phyloP scores from a whole-genome alignment of 2,329 filamentous ascomycete species.

The Simplicillium sp. region DNA sequence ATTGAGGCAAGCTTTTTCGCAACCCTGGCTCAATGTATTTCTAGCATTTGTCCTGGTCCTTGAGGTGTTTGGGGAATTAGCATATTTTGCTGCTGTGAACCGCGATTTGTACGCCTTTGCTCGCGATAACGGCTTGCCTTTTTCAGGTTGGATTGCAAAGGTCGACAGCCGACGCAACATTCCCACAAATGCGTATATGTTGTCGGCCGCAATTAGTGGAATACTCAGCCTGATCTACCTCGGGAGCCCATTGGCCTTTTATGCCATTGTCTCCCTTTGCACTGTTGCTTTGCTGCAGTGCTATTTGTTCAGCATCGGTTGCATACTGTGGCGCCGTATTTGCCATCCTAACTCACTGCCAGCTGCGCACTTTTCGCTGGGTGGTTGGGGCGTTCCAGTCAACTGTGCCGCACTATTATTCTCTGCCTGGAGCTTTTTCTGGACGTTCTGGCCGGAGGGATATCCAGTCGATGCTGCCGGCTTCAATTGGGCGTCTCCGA shows the following conservation, averaged over 20 bases:
- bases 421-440: slow-evolving; percentile 9
- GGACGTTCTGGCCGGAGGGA: slow-evolving; percentile 9
- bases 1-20: slow-evolving; percentile 3
- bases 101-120: slow-evolving; percentile 6
- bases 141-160: slow-evolving; percentile 5
- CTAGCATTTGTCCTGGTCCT: slow-evolving; percentile 4
- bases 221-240: slow-evolving; percentile 8
- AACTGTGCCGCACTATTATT: slow-evolving; percentile 6
- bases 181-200: slow-evolving; percentile 8
- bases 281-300: slow-evolving; percentile 9
- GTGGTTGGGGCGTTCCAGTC: slow-evolving; percentile 6
- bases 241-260: slow-evolving; percentile 9
- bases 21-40: slow-evolving; percentile 3
- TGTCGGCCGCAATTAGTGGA: slow-evolving; percentile 5
- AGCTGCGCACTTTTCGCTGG: slow-evolving; percentile 8
- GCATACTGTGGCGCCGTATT: slow-evolving; percentile 8
- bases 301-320: slow-evolving; percentile 10
- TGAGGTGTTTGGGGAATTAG: slow-evolving; percentile 2
- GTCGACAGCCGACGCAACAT: slow-evolving; percentile 6
- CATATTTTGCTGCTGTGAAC: slow-evolving; percentile 4
- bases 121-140: slow-evolving; percentile 4
- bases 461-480: slow-evolving; percentile 5
- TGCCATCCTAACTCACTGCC: slow-evolving; percentile 8
- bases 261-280: slow-evolving; percentile 9
- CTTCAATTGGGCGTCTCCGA: slow-evolving; percentile 9